Base-by-base conservation (phyloP, 2,329 filamentous ascomycete species). In the Ophiocordyceps australis region DNA sequence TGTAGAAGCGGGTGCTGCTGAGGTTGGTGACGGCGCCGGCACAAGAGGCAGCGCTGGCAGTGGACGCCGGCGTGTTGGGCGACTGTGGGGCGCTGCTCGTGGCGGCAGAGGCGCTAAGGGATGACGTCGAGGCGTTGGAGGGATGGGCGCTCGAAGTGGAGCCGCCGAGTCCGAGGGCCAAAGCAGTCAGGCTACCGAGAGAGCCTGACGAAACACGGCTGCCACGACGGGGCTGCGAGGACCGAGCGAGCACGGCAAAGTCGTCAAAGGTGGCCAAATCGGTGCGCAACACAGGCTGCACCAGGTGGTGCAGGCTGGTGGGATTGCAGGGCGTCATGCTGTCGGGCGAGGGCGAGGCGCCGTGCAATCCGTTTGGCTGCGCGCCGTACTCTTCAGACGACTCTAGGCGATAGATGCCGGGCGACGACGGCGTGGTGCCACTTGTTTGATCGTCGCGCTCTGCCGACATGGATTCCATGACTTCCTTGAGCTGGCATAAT, bases 1-100 rank as follows among this genome's bases (percentile, higher is more conserved):
- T 95, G 56, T 86, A 98, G 45, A 95, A 98, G 35, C 78, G 81
- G 16, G 78, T 81, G 29, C 95, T 89, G 43, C 89, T 92, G 21
- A 98, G 55, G 5, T 74, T 71, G 4, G 67, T 71, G 18, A 67
- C 33, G 14, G 43, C 37, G 18, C 49, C 37, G 20, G 49, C 37
- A 14, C 43, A 40, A 3, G 62, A 62, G 24, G 43, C 44, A 9
- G 50, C 45, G 37, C 62, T 67, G 20, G 54, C 40, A 7, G 49
- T 59, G 26, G 57, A 74, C 36, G 62, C 65, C 23, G 59, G 65
- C 5, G 57, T 72, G 34, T 55, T 65, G 18, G 63, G 73, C 29
- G 63, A 71, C 33, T 63, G 61, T 6, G 70, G 66, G 12, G 65
- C 62, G 16, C 60, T 64, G 20, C 60, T 64, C 20, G 54, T 54